Evolutionary conservation across 2,329 filamentous ascomycete genomes (phyloP), one percentile per base, ranked within the genome.

Genomic region (Pseudonectria foliicola): DNA sequence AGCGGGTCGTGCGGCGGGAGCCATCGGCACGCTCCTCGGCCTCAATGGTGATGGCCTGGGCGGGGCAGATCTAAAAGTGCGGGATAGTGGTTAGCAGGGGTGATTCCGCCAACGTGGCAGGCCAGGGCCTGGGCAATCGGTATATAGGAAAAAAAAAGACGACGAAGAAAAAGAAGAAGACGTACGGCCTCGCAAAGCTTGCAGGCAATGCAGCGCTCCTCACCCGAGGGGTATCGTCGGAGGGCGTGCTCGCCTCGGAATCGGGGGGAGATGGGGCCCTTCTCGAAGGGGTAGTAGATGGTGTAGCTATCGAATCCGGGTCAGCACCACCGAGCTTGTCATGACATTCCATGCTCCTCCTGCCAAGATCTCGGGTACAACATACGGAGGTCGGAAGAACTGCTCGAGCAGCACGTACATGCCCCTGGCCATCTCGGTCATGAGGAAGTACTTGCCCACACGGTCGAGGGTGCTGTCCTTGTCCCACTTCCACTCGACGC

Each of bases 181-280:
- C 61, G 27, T 64, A 80, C 74, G 53, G 92, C 92, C 70, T 98
- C 92, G 70, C 92, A 98, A 40, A 98, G 81, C 75, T 98, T 98
- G 85, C 92, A 98, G 52, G 92, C 92, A 66, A 98, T 98, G 73
- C 92, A 98, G 53, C 92, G 85, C 72, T 98, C 92, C 70, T 98
- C 92, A 50, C 92, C 92, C 3, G 90, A 93, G 21, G 92, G 92
- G 66, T 98, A 98, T 57, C 92, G 80, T 64, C 92, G 82, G 46
- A 98, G 76, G 49, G 92, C 92, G 70, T 98, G 92, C 67, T 98
- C 92, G 62, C 92, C 92, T 64, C 92, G 85, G 80, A 98, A 98
- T 52, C 92, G 84, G 42, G 92, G 92, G 25, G 89, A 95, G 62
- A 98, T 95, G 42, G 92, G 92, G 31, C 92, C 92, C 74, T 98